Percentiles rank a stretch among this genome's conserved stretches.
Evolutionary conservation across 176 grass and related monocot species (phyloP).

Genomic region (Paspalum vaginatum): DNA sequence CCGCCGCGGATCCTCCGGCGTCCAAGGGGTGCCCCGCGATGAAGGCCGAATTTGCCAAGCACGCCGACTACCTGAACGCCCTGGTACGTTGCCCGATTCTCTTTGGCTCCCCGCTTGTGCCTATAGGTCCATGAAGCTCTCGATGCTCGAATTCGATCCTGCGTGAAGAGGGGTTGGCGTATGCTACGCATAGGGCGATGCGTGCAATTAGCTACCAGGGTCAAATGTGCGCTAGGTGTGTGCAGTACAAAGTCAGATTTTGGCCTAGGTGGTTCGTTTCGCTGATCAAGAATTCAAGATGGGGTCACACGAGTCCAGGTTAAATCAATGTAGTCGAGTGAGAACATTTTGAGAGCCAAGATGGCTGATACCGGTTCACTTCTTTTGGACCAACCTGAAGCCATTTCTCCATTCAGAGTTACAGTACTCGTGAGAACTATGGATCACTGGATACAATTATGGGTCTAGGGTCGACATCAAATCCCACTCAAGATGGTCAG

Average conservation of each 20-base stretch:
- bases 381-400: not conserved
- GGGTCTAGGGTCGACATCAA: not conserved
- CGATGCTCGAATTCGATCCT: not conserved
- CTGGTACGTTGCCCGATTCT: conserved; percentile 28
- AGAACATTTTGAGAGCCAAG: not conserved
- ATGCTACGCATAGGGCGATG: not conserved
- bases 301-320: not conserved
- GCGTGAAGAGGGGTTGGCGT: not conserved
- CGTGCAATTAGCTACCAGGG: not conserved
- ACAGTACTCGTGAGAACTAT: not conserved
- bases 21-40: conserved; percentile 39
- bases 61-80: conserved; percentile 55
- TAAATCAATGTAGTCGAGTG: not conserved
- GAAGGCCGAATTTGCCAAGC: conserved; percentile 53
- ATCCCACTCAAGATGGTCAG: not conserved
- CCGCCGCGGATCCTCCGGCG: not conserved
- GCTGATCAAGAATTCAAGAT: not conserved
- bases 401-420: not conserved
- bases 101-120: not conserved
- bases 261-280: not conserved
- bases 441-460: not conserved
- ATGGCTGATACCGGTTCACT: not conserved
- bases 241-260: not conserved
- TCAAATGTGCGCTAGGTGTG: conserved; percentile 27
- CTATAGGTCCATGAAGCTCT: not conserved